Evolutionary conservation across 257 asterid genomes (phyloP).

Genomic region (Nicotiana otophora): DNA sequence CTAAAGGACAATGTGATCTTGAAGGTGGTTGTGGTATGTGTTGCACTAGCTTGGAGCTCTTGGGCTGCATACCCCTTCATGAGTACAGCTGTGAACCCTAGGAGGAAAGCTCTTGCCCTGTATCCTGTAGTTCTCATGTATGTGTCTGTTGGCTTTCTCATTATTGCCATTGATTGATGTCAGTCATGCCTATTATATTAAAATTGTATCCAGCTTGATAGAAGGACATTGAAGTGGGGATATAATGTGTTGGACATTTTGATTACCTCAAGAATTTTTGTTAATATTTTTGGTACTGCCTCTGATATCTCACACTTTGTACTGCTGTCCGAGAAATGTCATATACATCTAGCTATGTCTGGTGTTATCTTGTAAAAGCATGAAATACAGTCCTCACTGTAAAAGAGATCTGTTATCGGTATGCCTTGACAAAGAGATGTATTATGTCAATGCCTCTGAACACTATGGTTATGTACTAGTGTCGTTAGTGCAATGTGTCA

Average conservation of each 20-base stretch:
- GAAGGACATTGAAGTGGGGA: neutral
- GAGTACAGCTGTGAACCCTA: constrained; percentile 81
- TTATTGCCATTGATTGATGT: constrained; percentile 73
- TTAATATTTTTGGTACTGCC: neutral
- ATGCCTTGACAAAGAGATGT: neutral
- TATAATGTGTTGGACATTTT: neutral
- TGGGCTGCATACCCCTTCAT: constrained; percentile 99
- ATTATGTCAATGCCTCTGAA: neutral
- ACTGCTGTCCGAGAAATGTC: neutral
- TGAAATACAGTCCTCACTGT: neutral
- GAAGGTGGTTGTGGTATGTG: constrained; percentile 66
- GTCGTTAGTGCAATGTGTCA: neutral
- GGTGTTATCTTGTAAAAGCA: neutral
- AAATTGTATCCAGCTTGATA: neutral
- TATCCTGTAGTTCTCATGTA: constrained; percentile 94
- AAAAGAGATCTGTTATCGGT: neutral
- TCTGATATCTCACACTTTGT: neutral
- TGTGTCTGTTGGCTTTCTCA: constrained; percentile 88
- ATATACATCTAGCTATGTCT: neutral
- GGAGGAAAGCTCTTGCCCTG: constrained; percentile 89
- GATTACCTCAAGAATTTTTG: neutral
- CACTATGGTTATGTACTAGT: neutral
- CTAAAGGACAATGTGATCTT: constrained; percentile 64
- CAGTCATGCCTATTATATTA: neutral
- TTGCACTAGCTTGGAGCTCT: constrained; percentile 90